Conservation (phyloP, 176 grass and related monocot species). For the Aegilops speltoides region DNA sequence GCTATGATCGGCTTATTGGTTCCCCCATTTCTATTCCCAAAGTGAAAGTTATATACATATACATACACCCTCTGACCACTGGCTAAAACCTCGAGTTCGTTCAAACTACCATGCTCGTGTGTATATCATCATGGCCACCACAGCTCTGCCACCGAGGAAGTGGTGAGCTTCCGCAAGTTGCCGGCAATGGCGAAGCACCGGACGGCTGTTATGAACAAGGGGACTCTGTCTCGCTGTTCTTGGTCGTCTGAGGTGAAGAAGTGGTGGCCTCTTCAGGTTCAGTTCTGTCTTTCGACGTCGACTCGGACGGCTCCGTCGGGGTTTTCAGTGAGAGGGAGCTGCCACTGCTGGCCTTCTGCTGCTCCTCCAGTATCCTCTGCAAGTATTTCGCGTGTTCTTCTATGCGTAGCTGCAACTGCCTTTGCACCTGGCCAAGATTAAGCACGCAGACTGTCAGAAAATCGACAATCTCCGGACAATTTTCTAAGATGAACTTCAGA, state of each 20-base stretch:
- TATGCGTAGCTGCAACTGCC: constrained; percentile 73
- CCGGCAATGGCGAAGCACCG: background rate
- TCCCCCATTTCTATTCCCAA: constrained; percentile 10
- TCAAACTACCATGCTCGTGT: background rate
- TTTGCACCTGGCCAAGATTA: constrained; percentile 59
- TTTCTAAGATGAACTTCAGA: background rate
- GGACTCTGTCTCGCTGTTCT: constrained; percentile 37
- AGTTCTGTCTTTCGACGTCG: background rate
- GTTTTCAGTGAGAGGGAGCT: constrained; percentile 37
- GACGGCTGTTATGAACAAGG: constrained; percentile 23
- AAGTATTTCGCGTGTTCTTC: constrained; percentile 93
- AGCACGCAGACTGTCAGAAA: constrained; percentile 13
- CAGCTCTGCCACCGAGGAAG: background rate
- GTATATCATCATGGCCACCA: background rate
- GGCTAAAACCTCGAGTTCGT: background rate
- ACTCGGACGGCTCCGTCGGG: constrained; percentile 19
- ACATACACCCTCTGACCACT: background rate
- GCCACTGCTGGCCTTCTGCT: constrained; percentile 60
- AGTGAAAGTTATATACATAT: constrained; percentile 32
- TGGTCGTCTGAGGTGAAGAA: background rate
- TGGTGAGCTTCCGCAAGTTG: background rate
- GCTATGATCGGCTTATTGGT: background rate
- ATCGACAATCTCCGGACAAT: background rate
- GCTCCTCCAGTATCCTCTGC: constrained; percentile 90
- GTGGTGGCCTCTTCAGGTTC: background rate